Evolutionary conservation across 2,329 filamentous ascomycete genomes (phyloP).

Genomic region (Clarireedia sp.): DNA sequence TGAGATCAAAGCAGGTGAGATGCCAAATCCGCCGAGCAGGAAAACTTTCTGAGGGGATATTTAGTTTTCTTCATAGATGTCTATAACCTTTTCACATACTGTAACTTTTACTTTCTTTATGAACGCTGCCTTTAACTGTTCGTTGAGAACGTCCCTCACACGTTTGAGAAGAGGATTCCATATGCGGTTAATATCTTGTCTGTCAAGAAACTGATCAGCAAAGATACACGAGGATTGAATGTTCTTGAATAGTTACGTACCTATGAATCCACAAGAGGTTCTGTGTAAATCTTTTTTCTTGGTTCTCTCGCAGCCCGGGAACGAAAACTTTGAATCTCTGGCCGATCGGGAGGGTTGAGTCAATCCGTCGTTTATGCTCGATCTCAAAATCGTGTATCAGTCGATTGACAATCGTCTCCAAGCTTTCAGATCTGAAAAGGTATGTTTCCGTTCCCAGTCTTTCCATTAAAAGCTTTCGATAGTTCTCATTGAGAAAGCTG

Average conservation of each 20-base stretch:
- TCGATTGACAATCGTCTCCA: constrained; percentile 5
- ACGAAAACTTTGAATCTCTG: neutral
- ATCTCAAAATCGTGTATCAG: neutral
- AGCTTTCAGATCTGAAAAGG: constrained; percentile 1
- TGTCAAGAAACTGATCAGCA: neutral
- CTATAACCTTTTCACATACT: neutral
- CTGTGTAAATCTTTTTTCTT: neutral
- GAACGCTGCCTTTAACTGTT: constrained; percentile 8
- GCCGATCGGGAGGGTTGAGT: neutral
- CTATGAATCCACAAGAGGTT: neutral
- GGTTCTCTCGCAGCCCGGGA: neutral
- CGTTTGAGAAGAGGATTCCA: constrained; percentile 14
- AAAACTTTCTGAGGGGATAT: constrained; percentile 15
- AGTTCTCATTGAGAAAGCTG: constrained; percentile 15
- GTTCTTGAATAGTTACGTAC: neutral
- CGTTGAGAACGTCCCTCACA: constrained; percentile 6
- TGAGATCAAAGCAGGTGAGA: constrained; percentile 10
- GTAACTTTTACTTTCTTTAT: constrained; percentile 7
- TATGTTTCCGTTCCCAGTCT: constrained; percentile 2
- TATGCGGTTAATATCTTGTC: constrained; percentile 13
- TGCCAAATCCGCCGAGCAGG: constrained; percentile 21
- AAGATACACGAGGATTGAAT: neutral
- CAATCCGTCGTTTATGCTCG: constrained; percentile 1
- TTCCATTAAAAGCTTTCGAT: neutral
- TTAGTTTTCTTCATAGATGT: neutral